phyloP scores from a whole-genome alignment of 2,329 filamentous ascomycete species.

The Cladorrhinum sp. region DNA sequence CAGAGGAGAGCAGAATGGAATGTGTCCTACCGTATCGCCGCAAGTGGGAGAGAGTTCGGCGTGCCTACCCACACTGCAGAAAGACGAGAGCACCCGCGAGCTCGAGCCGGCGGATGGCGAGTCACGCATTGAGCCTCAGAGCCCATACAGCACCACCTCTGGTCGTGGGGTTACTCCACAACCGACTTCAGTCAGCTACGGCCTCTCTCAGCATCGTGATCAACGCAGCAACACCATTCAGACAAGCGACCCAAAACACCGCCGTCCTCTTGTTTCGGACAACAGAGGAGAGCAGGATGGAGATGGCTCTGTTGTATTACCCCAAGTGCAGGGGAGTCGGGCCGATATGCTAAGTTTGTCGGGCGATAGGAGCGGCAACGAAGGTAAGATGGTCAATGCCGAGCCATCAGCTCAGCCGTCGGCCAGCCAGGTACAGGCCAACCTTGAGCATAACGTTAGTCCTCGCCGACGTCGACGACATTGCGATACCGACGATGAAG shows the following conservation, averaged over 20 bases:
- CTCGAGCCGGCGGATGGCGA: constrained; percentile 15
- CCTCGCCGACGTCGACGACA: too few relatives aligned
- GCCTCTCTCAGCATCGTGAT: constrained; percentile 14
- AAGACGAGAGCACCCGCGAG: constrained; percentile 13
- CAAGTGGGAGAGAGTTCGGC: constrained; percentile 11
- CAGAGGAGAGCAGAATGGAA: neutral
- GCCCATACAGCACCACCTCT: constrained; percentile 11
- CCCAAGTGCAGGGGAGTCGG: too few relatives aligned
- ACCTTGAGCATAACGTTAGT: too few relatives aligned
- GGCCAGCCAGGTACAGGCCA: too few relatives aligned
- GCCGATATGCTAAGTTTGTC: too few relatives aligned
- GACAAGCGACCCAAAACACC: neutral
- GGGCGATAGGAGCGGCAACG: too few relatives aligned
- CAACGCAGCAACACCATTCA: constrained; percentile 6
- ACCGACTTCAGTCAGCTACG: constrained; percentile 14
- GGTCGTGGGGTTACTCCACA: constrained; percentile 13
- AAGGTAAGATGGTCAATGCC: too few relatives aligned
- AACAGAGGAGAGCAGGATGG: neutral
- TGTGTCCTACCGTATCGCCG: constrained; percentile 10
- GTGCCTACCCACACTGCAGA: constrained; percentile 9
- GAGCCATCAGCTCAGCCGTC: too few relatives aligned
- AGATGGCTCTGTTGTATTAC: too few relatives aligned
- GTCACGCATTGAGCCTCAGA: constrained; percentile 11
- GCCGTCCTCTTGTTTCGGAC: neutral
- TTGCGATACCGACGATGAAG: too few relatives aligned